These are phyloP conservation scores for Podospora pseudopauciseta DNA, from an alignment of 495 filamentous ascomycete genomes.

Conservation along the genomic window DNA sequence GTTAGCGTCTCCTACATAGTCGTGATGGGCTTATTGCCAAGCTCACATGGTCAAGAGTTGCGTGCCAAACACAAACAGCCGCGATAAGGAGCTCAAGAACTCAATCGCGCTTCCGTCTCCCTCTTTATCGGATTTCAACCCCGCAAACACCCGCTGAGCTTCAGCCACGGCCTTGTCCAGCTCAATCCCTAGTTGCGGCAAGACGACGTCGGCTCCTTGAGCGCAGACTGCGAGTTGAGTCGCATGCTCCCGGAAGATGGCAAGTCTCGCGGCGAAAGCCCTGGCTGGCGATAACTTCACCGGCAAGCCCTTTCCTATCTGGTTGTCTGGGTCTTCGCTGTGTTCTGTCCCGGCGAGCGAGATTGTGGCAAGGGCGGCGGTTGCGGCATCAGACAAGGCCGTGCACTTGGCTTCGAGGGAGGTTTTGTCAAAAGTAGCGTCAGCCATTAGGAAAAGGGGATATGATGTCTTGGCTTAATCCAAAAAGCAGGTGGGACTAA, in stretches of 20 bases:
- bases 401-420: not conserved
- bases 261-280: not conserved
- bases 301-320: not conserved
- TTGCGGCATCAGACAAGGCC: not conserved
- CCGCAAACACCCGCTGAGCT: not conserved
- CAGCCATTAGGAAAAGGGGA: not conserved
- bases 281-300: not conserved
- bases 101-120: not conserved
- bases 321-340: not conserved
- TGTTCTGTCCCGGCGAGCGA: not conserved
- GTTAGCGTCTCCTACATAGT: not conserved
- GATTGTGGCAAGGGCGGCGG: not conserved
- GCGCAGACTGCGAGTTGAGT: not conserved
- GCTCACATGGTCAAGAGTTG: conserved; percentile 14
- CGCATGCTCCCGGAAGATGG: not conserved
- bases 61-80: not conserved
- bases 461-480: too few relatives aligned
- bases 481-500: not conserved
- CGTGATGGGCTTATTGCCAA: not conserved
- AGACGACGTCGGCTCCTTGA: not conserved
- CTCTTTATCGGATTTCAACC: not conserved
- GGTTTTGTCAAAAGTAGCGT: not conserved
- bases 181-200: not conserved
- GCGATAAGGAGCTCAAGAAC: not conserved
- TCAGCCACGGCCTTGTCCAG: not conserved